phyloP scores from a whole-genome alignment of 352 stramenopile species.

The Halophytophthora polymorphica region DNA sequence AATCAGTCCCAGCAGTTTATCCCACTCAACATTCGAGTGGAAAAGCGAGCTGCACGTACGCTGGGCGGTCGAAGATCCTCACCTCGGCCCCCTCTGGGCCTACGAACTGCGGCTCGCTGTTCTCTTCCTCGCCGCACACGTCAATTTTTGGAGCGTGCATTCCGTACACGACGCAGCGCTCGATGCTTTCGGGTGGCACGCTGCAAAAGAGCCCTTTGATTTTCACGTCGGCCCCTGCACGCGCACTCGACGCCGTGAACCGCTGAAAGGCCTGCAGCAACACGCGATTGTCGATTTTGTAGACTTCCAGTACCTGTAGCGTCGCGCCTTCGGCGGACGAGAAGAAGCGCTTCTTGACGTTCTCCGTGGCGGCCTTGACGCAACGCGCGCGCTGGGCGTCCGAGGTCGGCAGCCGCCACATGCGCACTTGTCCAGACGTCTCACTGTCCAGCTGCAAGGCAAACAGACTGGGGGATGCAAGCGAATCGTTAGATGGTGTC shows the following conservation, averaged over 20 bases:
- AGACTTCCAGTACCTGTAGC: constrained; percentile 75
- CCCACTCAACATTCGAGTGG: too few species aligned
- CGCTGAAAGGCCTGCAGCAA: constrained; percentile 59
- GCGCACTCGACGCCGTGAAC: constrained; percentile 23
- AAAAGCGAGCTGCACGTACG: constrained; percentile 12
- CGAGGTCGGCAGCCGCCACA: constrained; percentile 39
- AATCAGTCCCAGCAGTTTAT: constrained; percentile 1
- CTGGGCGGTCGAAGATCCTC: constrained; percentile 36
- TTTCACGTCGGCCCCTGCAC: constrained; percentile 23
- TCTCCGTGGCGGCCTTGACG: constrained; percentile 63
- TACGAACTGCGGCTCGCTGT: constrained; percentile 10
- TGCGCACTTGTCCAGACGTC: constrained; percentile 45
- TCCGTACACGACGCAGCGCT: constrained; percentile 58
- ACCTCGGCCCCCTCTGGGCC: constrained; percentile 9
- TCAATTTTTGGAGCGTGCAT: constrained; percentile 34
- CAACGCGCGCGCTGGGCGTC: constrained; percentile 63
- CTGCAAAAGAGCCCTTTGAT: constrained; percentile 80
- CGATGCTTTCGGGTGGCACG: constrained; percentile 49
- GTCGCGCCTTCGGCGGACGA: neutral
- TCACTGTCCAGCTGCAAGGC: constrained; percentile 61
- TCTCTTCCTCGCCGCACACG: neutral
- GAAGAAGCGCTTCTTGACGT: constrained; percentile 61
- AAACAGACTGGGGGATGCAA: constrained; percentile 38
- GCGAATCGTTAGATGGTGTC: neutral
- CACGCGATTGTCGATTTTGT: constrained; percentile 74